phyloP scores from a whole-genome alignment of 2,329 filamentous ascomycete species.

The Penicillium frequentans region DNA sequence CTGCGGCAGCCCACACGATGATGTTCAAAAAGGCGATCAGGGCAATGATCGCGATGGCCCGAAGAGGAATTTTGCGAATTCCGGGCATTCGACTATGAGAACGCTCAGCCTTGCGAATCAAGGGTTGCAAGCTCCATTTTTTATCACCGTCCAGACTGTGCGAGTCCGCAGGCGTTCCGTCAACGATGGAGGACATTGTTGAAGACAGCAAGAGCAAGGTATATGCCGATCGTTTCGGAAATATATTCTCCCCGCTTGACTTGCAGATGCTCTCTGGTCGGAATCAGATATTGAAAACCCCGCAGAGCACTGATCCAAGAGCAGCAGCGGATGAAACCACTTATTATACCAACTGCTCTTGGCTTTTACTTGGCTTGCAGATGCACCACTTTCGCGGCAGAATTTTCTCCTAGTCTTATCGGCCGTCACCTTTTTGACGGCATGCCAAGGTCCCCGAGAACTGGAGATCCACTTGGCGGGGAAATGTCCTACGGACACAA shows the following conservation, averaged over 20 bases:
- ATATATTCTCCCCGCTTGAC: neutral
- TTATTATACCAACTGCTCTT: neutral
- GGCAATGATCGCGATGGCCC: constrained; percentile 58
- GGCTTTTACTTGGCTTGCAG: neutral
- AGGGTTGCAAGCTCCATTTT: constrained; percentile 30
- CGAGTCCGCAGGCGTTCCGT: constrained; percentile 4
- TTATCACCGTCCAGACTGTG: constrained; percentile 11
- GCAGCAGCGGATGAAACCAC: neutral
- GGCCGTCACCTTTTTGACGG: constrained; percentile 1
- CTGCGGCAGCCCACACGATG: constrained; percentile 59
- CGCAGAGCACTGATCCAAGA: neutral
- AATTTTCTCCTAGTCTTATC: constrained; percentile 14
- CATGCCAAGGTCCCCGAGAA: constrained; percentile 7
- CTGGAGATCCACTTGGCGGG: constrained; percentile 9
- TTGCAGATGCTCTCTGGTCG: neutral
- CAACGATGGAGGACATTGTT: neutral
- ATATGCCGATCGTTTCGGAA: neutral
- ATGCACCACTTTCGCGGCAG: neutral
- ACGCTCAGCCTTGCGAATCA: constrained; percentile 41
- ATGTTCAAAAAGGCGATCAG: constrained; percentile 56
- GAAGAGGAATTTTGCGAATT: constrained; percentile 56
- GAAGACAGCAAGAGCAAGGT: neutral
- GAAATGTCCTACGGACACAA: neutral
- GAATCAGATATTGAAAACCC: neutral
- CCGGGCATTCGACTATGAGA: constrained; percentile 57